Evolutionary conservation across 202 grass and related monocot species (phyloP), one percentile per base, ranked within the genome.

Genomic region (Panicum virgatum): DNA sequence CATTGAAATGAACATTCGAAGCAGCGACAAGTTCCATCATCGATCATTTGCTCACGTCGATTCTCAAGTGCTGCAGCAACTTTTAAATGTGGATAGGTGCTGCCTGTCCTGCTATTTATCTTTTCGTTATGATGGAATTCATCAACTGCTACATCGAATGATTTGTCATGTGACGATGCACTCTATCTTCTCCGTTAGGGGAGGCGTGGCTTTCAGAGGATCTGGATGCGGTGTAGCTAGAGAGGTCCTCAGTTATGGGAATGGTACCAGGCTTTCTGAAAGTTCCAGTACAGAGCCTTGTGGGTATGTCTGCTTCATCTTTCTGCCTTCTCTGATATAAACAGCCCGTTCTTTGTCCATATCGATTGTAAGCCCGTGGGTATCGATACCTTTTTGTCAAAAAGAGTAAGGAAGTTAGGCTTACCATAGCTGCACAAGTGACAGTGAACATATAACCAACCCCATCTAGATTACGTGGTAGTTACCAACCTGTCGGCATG

Each of bases 121-220:
- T 44, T 32, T 56, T 7, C 26, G 52, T 19, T 37, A 64, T 58
- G 46, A 78, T 78, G 60, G 54, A 83, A 58, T 42, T 51, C 66
- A 79, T 36, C 22, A 74, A 25, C 38, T 50, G 23, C 6, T 32
- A 4, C 62, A 58, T 71, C 27, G 63, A 81, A 84, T 71, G 81
- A 76, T 73, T 58, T 77, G 62, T 66, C 36, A 70, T 75, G 75
- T 76, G 84, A 75, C 65, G 80, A 75, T 57, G 78, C 61, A 36
- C 51, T 57, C 20, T 57, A 34, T 62, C 84, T 75, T 57, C 53
- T 37, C 60, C 26, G 30, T 87, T 87, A 72, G 84, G 80, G 80
- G 62, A 67, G 63, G 5, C 25, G 5, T 80, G 52, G 45, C 76
- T 66, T 63, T 87, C 69, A 25, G 66, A 58, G 40, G 75, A 90